phyloP scores from a whole-genome alignment of 805 yeast genomes.

The Candida golubevii region DNA sequence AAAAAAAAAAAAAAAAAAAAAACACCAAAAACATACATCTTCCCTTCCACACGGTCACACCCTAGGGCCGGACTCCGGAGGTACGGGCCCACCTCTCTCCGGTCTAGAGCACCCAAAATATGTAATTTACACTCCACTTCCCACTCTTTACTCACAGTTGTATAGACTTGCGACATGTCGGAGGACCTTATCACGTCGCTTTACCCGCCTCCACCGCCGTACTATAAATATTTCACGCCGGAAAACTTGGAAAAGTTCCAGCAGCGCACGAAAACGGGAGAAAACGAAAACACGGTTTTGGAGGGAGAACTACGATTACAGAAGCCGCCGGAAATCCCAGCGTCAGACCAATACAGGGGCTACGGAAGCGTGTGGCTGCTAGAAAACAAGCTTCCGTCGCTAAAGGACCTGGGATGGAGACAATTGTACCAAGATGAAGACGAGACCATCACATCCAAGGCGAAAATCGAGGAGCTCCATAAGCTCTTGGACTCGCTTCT shows the following conservation, averaged over 20 bases:
- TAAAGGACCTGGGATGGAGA: conserved; percentile 70
- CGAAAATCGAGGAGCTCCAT: conserved; percentile 70
- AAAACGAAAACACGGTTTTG: background rate
- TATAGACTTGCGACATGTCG: conserved; percentile 7
- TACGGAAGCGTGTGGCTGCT: conserved; percentile 90
- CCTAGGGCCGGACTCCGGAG: no score
- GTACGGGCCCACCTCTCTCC: no score
- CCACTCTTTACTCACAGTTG: no score
- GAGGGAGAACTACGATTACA: conserved; percentile 50
- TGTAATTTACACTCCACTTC: no score
- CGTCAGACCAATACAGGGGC: conserved; percentile 66
- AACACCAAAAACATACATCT: no score
- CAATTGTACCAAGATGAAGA: conserved; percentile 57
- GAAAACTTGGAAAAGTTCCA: conserved; percentile 53
- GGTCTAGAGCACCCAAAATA: no score
- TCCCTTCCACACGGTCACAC: no score
- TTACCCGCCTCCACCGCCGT: conserved; percentile 94
- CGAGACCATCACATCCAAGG: conserved; percentile 30
- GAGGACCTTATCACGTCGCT: conserved; percentile 55
- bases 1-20: no score
- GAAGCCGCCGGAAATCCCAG: conserved; percentile 62
- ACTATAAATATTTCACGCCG: conserved; percentile 64
- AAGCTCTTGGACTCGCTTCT: conserved; percentile 74
- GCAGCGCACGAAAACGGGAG: conserved; percentile 17
- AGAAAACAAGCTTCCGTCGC: conserved; percentile 69